These are phyloP conservation scores for Pseudofabraea citricarpa DNA, from an alignment of 2,329 filamentous ascomycete species.

Conservation along the genomic window DNA sequence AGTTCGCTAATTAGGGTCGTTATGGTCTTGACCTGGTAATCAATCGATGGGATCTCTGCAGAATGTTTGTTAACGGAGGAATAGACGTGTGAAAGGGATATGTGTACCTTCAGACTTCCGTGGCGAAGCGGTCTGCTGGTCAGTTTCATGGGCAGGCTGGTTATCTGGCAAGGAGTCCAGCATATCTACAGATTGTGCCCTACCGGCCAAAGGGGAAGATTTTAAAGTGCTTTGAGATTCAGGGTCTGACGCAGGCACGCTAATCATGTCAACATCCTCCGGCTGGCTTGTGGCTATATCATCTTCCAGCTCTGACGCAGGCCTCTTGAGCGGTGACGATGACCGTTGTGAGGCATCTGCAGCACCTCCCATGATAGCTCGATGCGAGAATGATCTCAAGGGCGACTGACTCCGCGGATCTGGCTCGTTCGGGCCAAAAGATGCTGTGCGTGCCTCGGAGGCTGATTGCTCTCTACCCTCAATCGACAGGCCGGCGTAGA, in stretches of 20 bases:
- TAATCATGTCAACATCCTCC: slow-evolving; percentile 29
- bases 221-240: slow-evolving; percentile 7
- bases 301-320: slow-evolving; percentile 39
- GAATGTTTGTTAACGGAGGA: too few species aligned
- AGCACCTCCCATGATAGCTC: slow-evolving; percentile 56
- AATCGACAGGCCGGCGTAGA: slow-evolving; percentile 52
- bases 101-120: slow-evolving; percentile 6
- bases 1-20: slow-evolving; percentile 53
- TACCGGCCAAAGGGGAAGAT: slow-evolving; percentile 3
- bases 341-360: slow-evolving; percentile 54
- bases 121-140: slow-evolving; percentile 1
- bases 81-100: neutral
- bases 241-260: slow-evolving; percentile 11
- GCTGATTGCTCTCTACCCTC: slow-evolving; percentile 35
- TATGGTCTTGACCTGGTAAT: slow-evolving; percentile 72
- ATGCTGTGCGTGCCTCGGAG: slow-evolving; percentile 26
- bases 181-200: slow-evolving; percentile 21
- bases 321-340: slow-evolving; percentile 60
- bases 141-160: slow-evolving; percentile 2
- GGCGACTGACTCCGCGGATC: slow-evolving; percentile 43
- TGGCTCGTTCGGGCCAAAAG: slow-evolving; percentile 25
- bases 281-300: slow-evolving; percentile 19
- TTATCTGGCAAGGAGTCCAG: too few species aligned
- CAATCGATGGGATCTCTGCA: slow-evolving; percentile 40
- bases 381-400: slow-evolving; percentile 38